A percentile compares a stretch with the other conserved stretches of the same genome.
These are phyloP conservation scores for Paramecium biaurelia DNA, from an alignment of 73 alveolate genomes.

Conservation along the genomic window DNA sequence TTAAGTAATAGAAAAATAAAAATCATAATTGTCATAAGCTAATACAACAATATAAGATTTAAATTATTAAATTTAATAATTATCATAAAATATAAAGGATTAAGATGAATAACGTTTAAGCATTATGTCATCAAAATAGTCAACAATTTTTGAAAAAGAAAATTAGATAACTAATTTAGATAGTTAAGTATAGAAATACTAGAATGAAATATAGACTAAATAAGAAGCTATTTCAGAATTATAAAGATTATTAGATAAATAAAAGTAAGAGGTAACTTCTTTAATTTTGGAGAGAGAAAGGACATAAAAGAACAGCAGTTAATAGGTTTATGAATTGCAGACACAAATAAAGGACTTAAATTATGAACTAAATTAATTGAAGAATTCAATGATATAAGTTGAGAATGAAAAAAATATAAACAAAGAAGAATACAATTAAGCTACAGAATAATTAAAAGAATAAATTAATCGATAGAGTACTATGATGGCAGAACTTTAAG, in stretches of 20 bases:
- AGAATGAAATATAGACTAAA: neutral
- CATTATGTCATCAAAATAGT: neutral
- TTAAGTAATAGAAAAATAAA: neutral
- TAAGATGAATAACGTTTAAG: neutral
- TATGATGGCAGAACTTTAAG: neutral
- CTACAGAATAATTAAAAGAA: neutral
- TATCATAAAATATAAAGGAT: neutral
- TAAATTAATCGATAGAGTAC: neutral
- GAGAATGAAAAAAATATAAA: neutral
- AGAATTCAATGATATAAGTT: neutral
- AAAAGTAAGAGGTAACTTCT: neutral
- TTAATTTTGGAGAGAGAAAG: neutral
- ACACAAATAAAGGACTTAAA: neutral
- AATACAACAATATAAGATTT: neutral
- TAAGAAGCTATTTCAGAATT: neutral
- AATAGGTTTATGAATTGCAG: neutral
- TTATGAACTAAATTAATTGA: neutral
- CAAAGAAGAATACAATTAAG: slow-evolving; percentile 11
- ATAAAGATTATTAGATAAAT: neutral
- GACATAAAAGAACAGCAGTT: neutral
- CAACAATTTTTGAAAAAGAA: neutral
- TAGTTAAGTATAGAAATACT: neutral
- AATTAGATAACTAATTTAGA: neutral
- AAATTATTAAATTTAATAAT: neutral
- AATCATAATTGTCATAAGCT: neutral